Evolutionary conservation across 768 basidiomycete species (phyloP), one percentile per base, ranked within the genome.

Genomic region (Mrakia gelida): DNA sequence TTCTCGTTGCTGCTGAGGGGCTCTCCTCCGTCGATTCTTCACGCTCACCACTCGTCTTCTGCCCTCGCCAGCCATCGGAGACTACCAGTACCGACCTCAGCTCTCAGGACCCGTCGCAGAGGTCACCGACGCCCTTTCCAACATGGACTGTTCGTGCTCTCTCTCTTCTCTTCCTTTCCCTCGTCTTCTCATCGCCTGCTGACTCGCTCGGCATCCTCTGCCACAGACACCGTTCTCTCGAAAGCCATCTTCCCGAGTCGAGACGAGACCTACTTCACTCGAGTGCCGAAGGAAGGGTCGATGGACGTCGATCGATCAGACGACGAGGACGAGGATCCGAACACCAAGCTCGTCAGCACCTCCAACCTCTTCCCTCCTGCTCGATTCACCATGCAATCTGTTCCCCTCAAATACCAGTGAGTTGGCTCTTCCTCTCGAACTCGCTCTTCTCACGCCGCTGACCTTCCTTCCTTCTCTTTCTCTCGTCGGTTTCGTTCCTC

Each of bases 381-480:
- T 34, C 43, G 72, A 30, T 78, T 78, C 54, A 78, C 71, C 13
- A 49, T 67, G 54, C 77, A 78, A 63, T 43, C 56, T 8, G 62
- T 75, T 4, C 77, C 77, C 9, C 62, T 45, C 62, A 70, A 43
- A 23, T 78, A 78, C 67, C 32, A 78, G 77, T 78, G 23, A 28
- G 77, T 75, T 43, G 0, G 30, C 23, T 5, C 15, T 38, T 3
- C 38, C 18, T 11, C 28, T 54, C 28, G 30, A 18, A 1, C 9
- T 11, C n/a, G 30, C 5, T 70, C 54, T 49, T 15, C 4, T 21
- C 21, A 10, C 23, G 21, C 2, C 4, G 32, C 49, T 49, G 8
- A 28, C 28, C 16, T 45, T 6, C 45, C 1, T 16, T 45, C n/a
- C 3, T 3, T 41, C 23, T 59, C 38, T 4, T 62, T 26, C 6